Evolutionary conservation across 108 stramenopile genomes (phyloP), one percentile per base, ranked within the genome.

Genomic region (Pseudonitzschia multistriata): DNA sequence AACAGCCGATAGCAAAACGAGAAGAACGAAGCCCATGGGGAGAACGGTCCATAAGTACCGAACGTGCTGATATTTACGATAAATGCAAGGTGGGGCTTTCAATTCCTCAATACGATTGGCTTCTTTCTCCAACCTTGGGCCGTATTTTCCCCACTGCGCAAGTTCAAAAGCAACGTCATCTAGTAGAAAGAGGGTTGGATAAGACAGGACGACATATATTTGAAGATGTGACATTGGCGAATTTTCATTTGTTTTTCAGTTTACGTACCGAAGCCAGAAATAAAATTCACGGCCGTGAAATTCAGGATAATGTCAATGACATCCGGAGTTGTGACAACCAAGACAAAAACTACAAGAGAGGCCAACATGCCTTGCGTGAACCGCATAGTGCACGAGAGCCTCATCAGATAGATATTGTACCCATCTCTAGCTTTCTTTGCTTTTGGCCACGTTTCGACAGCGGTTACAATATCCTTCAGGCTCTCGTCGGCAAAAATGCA

Each of bases 161-260:
- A 59, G 35, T 59, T 59, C 57, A 35, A 59, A 59, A 19, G 57
- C 57, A 21, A 59, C 57, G 31, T 59, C 57, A 59, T 59, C 57
- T n/a, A n/a, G n/a, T n/a, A n/a, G n/a, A n/a, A n/a, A n/a, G n/a
- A n/a, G n/a, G n/a, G n/a, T n/a, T n/a, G n/a, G n/a, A n/a, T n/a
- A n/a, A n/a, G n/a, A n/a, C n/a, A n/a, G n/a, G n/a, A n/a, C n/a
- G n/a, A n/a, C n/a, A n/a, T n/a, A n/a, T n/a, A n/a, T n/a, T n/a
- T n/a, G n/a, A n/a, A n/a, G n/a, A n/a, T n/a, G n/a, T n/a, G n/a
- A n/a, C n/a, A n/a, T n/a, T n/a, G n/a, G n/a, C n/a, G n/a, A n/a
- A n/a, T n/a, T n/a, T n/a, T n/a, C n/a, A n/a, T n/a, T n/a, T n/a
- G n/a, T n/a, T n/a, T n/a, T n/a, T n/a, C n/a, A n/a, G n/a, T n/a